Percentiles rank a stretch among this genome's conserved stretches.
Conservation (phyloP, 2,329 filamentous ascomycete species). For the Aureobasidium musti region DNA sequence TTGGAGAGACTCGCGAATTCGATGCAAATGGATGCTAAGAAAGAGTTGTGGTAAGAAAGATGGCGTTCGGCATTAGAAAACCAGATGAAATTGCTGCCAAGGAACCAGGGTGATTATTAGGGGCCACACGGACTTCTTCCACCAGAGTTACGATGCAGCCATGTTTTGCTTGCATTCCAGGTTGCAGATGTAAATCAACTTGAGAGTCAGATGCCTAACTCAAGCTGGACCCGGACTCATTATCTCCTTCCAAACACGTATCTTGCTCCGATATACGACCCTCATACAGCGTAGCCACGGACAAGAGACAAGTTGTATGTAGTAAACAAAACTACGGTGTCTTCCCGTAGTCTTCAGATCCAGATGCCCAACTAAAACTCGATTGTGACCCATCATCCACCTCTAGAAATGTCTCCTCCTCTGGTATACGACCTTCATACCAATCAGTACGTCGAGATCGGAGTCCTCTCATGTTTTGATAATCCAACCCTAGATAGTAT, state of each 20-base stretch:
- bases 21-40: too few species aligned
- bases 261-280: not conserved
- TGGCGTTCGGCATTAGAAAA: too few species aligned
- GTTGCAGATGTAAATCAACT: not conserved
- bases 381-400: not conserved
- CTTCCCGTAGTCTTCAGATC: too few species aligned
- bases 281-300: too few species aligned
- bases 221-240: not conserved
- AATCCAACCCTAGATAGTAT: not conserved
- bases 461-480: not conserved
- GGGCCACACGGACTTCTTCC: too few species aligned
- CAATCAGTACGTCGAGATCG: not conserved
- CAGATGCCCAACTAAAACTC: not conserved
- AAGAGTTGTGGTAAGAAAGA: too few species aligned
- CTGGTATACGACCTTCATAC: not conserved
- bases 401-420: not conserved
- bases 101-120: too few species aligned
- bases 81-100: too few species aligned
- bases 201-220: not conserved
- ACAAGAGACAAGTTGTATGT: too few species aligned
- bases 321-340: too few species aligned
- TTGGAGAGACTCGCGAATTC: too few species aligned
- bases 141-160: too few species aligned
- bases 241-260: not conserved
- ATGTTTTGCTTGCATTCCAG: not conserved